These are phyloP conservation scores for Brassica hybrid DNA, from an alignment of 441 rosid species.

Conservation along the genomic window DNA sequence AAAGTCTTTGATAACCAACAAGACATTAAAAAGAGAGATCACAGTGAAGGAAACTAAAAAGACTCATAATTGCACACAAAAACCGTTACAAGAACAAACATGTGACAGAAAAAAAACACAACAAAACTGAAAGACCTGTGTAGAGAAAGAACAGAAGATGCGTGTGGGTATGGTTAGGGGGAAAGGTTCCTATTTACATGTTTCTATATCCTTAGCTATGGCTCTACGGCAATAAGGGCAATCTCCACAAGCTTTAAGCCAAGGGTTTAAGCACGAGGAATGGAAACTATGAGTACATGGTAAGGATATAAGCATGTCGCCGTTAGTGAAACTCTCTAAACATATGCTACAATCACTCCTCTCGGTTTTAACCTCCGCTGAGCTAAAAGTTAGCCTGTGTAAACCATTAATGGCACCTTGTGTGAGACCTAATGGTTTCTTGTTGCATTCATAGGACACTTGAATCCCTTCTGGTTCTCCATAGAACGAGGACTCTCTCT, in stretches of 20 bases:
- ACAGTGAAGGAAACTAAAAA: background rate
- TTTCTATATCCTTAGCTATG: conserved; percentile 40
- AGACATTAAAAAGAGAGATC: conserved; percentile 16
- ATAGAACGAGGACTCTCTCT: conserved; percentile 36
- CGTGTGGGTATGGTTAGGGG: conserved; percentile 24
- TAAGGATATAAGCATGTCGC: conserved; percentile 60
- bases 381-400: conserved; percentile 52
- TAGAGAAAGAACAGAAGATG: conserved; percentile 6
- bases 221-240: conserved; percentile 90
- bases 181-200: conserved; percentile 22
- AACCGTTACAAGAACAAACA: conserved; percentile 20
- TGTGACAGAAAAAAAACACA: conserved; percentile 3
- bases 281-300: conserved; percentile 82
- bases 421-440: conserved; percentile 83
- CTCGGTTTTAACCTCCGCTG: conserved; percentile 33
- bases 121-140: conserved; percentile 26
- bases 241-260: conserved; percentile 87
- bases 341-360: conserved; percentile 78
- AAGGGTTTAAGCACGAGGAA: conserved; percentile 76
- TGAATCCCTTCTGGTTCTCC: conserved; percentile 46
- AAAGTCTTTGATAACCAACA: conserved; percentile 5
- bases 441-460: conserved; percentile 35
- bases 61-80: conserved; percentile 21
- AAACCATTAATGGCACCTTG: conserved; percentile 57
- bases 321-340: conserved; percentile 75